Conservation (phyloP, 2,329 filamentous ascomycete species). For the Escovopsis weberi region DNA sequence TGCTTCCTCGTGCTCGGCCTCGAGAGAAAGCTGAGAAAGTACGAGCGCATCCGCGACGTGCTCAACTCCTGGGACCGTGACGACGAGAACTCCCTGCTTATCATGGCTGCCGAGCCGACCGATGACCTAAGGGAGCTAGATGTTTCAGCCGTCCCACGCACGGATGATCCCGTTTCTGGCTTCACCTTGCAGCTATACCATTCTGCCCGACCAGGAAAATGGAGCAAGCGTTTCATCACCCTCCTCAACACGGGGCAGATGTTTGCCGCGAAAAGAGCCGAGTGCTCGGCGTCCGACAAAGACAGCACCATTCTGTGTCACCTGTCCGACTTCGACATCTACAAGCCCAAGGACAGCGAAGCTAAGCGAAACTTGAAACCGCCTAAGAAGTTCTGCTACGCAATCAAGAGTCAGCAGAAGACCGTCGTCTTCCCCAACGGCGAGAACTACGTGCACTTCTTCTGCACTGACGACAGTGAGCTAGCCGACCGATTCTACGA, state of each 20-base stretch:
- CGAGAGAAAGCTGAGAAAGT: constrained; percentile 68
- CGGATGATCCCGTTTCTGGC: constrained; percentile 45
- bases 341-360: constrained; percentile 57
- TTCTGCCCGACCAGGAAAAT: constrained; percentile 69
- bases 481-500: constrained; percentile 56
- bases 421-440: constrained; percentile 68
- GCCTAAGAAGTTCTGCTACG: constrained; percentile 74
- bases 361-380: constrained; percentile 59
- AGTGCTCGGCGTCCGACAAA: constrained; percentile 46
- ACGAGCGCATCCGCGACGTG: constrained; percentile 74
- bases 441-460: constrained; percentile 84
- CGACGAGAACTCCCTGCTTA: constrained; percentile 56
- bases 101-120: constrained; percentile 44
- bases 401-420: constrained; percentile 86
- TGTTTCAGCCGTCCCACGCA: constrained; percentile 44
- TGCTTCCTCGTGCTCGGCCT: constrained; percentile 61
- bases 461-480: constrained; percentile 60
- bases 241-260: constrained; percentile 62
- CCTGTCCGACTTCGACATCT: constrained; percentile 85
- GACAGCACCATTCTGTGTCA: constrained; percentile 62
- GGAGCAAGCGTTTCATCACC: constrained; percentile 73
- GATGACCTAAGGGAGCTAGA: constrained; percentile 49
- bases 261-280: constrained; percentile 52
- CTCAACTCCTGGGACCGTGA: constrained; percentile 90
- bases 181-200: constrained; percentile 62